phyloP scores from a whole-genome alignment of 164 flowering plant genomes.

The Vitis amurensis region DNA sequence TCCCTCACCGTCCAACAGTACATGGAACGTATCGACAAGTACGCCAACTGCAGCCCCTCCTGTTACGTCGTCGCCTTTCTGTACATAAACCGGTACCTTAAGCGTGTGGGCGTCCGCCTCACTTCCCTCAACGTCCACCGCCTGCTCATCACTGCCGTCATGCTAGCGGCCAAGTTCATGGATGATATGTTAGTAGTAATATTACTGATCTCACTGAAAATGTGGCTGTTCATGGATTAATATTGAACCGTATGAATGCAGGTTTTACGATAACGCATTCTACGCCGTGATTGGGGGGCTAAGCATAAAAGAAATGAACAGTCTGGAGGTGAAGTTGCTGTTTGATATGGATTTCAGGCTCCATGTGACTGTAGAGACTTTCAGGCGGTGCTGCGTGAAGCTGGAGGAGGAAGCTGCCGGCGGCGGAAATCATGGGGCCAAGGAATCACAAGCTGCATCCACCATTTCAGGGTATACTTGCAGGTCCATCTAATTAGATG shows the following conservation, averaged over 20 bases:
- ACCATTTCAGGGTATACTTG: no score
- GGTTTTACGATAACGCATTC: conserved; percentile 31
- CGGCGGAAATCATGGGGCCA: no score
- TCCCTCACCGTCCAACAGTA: conserved; percentile 49
- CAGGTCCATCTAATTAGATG: no score
- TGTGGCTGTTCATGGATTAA: no score
- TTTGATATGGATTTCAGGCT: conserved; percentile 35
- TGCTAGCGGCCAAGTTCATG: conserved; percentile 41
- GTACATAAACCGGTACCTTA: conserved; percentile 54
- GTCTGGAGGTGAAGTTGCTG: conserved; percentile 35
- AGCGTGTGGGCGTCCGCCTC: conserved; percentile 13
- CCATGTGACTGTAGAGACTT: conserved; percentile 18
- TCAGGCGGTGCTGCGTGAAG: conserved; percentile 12
- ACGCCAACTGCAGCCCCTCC: conserved; percentile 65
- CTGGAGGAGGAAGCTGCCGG: conserved; percentile 9
- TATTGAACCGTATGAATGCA: conserved; percentile 8
- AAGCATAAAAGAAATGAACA: conserved; percentile 35
- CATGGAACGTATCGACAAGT: conserved; percentile 66
- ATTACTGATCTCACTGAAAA: not conserved
- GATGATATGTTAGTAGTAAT: conserved; percentile 34
- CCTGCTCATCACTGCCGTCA: conserved; percentile 32
- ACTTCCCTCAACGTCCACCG: conserved; percentile 40
- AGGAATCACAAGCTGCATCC: no score
- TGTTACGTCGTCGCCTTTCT: conserved; percentile 62
- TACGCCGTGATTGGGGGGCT: conserved; percentile 43